Conservation (phyloP, 495 filamentous ascomycete species). For the Penicillium lagena region DNA sequence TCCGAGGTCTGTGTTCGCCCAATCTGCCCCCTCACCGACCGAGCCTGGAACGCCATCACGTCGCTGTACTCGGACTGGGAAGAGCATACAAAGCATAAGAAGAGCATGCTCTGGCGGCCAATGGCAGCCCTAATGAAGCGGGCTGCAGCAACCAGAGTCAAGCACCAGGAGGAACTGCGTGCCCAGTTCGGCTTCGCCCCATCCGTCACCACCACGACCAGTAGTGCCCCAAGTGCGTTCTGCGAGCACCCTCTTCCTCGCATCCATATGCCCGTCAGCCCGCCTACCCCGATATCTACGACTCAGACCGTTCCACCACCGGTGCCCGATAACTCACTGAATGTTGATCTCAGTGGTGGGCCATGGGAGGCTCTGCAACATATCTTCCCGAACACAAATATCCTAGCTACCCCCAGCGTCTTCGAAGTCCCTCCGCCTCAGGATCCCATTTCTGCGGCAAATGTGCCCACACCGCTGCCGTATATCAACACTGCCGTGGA, state of each 20-base stretch:
- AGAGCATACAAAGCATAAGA: conserved; percentile 45
- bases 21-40: conserved; percentile 61
- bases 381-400: conserved; percentile 27
- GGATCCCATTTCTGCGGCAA: conserved; percentile 1
- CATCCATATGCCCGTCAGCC: conserved; percentile 9
- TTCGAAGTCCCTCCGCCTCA: conserved; percentile 3
- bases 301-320: neutral
- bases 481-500: conserved; percentile 5
- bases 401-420: conserved; percentile 12
- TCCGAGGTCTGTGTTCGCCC: conserved; percentile 72
- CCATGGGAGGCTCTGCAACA: conserved; percentile 19
- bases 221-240: too few species aligned
- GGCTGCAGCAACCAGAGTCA: conserved; percentile 37
- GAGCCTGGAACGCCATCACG: conserved; percentile 74
- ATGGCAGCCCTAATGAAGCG: conserved; percentile 65
- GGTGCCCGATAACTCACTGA: conserved; percentile 2
- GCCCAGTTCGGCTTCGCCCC: conserved; percentile 12
- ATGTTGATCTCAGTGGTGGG: conserved; percentile 26
- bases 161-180: conserved; percentile 24
- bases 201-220: neutral
- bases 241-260: conserved; percentile 4
- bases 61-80: conserved; percentile 50
- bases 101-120: conserved; percentile 67
- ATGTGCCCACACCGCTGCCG: conserved; percentile 1
- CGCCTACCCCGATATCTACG: conserved; percentile 1